Evolutionary conservation across 768 basidiomycete genomes (phyloP).

Genomic region (Tricholoma matsutake): DNA sequence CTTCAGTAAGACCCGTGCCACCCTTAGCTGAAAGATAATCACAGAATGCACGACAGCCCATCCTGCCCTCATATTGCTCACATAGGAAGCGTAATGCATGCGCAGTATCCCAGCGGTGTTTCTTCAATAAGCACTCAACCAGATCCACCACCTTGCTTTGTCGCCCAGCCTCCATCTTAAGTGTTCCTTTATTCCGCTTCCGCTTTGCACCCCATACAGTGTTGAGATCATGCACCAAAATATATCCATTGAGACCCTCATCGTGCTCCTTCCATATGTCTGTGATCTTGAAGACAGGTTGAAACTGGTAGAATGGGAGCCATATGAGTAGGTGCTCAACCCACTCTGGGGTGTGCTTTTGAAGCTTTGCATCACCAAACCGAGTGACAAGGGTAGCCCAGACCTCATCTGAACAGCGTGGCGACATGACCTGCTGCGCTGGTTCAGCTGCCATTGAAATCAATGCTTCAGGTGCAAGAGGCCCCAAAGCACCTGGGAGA

Average conservation of each 20-base stretch:
- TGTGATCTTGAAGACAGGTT: not conserved
- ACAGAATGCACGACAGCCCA: too few species aligned
- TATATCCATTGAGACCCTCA: not conserved
- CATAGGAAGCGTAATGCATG: too few species aligned
- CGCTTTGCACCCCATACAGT: too few species aligned
- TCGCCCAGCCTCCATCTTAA: not conserved
- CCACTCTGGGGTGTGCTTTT: not conserved
- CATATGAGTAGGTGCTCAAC: not conserved
- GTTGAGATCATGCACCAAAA: not conserved
- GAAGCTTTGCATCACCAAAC: not conserved
- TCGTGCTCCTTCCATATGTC: too few species aligned
- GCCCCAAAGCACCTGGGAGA: not conserved
- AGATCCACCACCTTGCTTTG: too few species aligned
- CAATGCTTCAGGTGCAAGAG: not conserved
- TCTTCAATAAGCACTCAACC: not conserved
- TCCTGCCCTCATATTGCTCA: too few species aligned
- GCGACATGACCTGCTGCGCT: too few species aligned
- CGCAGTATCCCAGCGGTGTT: not conserved
- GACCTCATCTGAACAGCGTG: too few species aligned
- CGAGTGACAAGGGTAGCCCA: not conserved
- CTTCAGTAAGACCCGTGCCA: too few species aligned
- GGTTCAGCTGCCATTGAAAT: too few species aligned
- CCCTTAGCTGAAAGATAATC: too few species aligned
- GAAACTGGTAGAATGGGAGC: not conserved
- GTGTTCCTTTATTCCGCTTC: not conserved